Evolutionary conservation across 805 yeast species (phyloP).

Genomic region (Dipodascopsis uninucleata): DNA sequence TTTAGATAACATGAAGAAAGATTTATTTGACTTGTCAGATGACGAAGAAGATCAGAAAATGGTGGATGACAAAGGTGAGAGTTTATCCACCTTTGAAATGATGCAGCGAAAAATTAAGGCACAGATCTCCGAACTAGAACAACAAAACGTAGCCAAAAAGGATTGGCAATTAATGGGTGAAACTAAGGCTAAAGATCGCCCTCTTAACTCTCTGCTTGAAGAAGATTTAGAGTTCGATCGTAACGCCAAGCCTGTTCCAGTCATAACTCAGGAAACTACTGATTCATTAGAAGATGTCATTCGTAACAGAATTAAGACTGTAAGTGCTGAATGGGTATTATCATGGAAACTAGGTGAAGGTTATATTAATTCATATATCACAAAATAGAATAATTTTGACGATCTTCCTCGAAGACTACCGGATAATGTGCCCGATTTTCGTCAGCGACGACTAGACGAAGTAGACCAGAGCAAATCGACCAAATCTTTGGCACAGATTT

Average conservation of each 20-base stretch:
- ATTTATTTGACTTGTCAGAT: slow-evolving; percentile 45
- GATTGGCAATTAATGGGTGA: slow-evolving; percentile 96
- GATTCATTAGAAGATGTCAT: slow-evolving; percentile 86
- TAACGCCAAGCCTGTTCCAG: slow-evolving; percentile 92
- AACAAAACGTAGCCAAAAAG: slow-evolving; percentile 84
- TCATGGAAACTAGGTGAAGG: background rate
- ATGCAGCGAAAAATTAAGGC: slow-evolving; percentile 73
- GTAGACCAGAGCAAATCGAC: slow-evolving; percentile 79
- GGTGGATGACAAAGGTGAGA: slow-evolving; percentile 58
- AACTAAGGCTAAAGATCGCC: slow-evolving; percentile 74
- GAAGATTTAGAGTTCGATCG: slow-evolving; percentile 88
- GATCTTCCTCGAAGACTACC: slow-evolving; percentile 74
- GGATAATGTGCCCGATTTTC: slow-evolving; percentile 61
- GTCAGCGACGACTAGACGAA: slow-evolving; percentile 52
- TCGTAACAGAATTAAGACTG: slow-evolving; percentile 69
- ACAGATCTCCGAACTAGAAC: slow-evolving; percentile 76
- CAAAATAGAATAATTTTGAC: slow-evolving; percentile 59
- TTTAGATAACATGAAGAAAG: slow-evolving; percentile 36
- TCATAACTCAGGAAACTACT: slow-evolving; percentile 83
- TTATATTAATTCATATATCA: background rate
- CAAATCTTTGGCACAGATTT: slow-evolving; percentile 85
- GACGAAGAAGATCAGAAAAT: slow-evolving; percentile 60
- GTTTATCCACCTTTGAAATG: slow-evolving; percentile 54
- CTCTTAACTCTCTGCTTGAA: slow-evolving; percentile 74
- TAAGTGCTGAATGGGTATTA: background rate